These are phyloP conservation scores for Melanomma pulvis-pyrius DNA, from an alignment of 495 filamentous ascomycete genomes.

Conservation along the genomic window DNA sequence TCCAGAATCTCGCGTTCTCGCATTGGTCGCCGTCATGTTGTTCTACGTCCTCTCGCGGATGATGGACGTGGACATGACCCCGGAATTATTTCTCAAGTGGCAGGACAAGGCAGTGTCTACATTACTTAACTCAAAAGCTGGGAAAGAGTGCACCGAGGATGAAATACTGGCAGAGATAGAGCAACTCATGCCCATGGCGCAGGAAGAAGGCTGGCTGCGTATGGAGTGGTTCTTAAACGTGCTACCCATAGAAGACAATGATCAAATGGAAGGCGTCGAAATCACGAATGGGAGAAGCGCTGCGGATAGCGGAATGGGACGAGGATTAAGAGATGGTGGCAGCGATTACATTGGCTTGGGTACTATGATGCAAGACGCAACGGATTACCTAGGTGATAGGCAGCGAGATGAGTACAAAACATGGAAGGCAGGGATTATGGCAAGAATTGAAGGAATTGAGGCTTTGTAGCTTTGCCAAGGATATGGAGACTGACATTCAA, in stretches of 20 bases:
- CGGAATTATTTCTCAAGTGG: slow-evolving; percentile 47
- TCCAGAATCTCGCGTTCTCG: slow-evolving; percentile 47
- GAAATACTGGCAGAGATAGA: slow-evolving; percentile 32
- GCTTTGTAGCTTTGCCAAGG: too few species aligned
- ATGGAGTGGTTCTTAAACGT: slow-evolving; percentile 46
- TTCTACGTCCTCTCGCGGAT: slow-evolving; percentile 57
- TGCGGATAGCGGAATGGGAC: background rate
- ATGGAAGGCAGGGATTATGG: slow-evolving; percentile 74
- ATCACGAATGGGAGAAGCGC: slow-evolving; percentile 35
- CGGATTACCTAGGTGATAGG: slow-evolving; percentile 77
- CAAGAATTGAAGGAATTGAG: slow-evolving; percentile 56
- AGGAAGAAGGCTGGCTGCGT: slow-evolving; percentile 40
- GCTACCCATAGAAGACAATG: slow-evolving; percentile 29
- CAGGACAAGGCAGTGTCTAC: slow-evolving; percentile 48
- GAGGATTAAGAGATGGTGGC: slow-evolving; percentile 33
- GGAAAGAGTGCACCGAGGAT: slow-evolving; percentile 12
- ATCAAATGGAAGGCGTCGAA: slow-evolving; percentile 47
- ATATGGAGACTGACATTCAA: too few species aligned
- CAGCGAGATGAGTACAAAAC: slow-evolving; percentile 65
- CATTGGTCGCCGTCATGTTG: slow-evolving; percentile 68
- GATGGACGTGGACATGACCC: slow-evolving; percentile 45
- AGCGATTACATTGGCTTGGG: slow-evolving; percentile 59
- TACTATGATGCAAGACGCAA: slow-evolving; percentile 82
- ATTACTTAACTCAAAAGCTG: slow-evolving; percentile 7
- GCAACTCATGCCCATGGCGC: slow-evolving; percentile 36